Base-by-base conservation (phyloP, 225 moss, liverwort and hornwort species). In the Pleurozium schreberi region DNA sequence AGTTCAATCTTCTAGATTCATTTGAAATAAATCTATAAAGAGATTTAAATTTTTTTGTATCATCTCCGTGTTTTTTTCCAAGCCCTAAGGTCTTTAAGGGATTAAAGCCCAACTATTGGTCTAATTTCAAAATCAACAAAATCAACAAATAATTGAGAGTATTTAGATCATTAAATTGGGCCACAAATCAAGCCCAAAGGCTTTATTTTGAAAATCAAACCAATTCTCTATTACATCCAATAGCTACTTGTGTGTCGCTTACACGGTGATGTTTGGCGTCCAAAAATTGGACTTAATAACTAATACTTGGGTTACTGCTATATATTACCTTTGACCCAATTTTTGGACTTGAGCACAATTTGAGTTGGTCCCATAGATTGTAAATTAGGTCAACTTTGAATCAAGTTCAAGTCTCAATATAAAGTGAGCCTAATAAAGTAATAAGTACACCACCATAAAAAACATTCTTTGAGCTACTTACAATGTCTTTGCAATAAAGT, bases 241-340 rank as follows among this genome's bases (percentile, higher is more conserved):
- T 71, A 28, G 16, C 9, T 5, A 43, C 14, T 17, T 43, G 16
- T 28, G 2, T 25, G 4, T 25, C 8, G 42, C 4, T n/a, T 25
- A 8, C 0, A 42, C 25, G 8, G 26, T 0, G 1, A 5, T n/a
- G n/a, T n/a, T n/a, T 15, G 26, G 9, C 0, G 0, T 3, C 8
- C 43, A 71, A 71, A 71, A 27, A 3, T 42, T 15, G 0, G 3
- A 5, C 16, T 5, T 16, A 15, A 26, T 3, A 26, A 9, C 27
- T 43, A 11, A 47, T 31, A 45, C 1, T 47, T 74, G 11, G 18
- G 0, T 74, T 30, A 27, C 43, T n/a, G n/a, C n/a, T n/a, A n/a
- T n/a, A n/a, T 2, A 43, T 71, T 43, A 31, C 31, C 7, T 49
- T 49, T 19, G 7, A 31, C 7, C 11, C 6, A 18, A 49, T 18